These are phyloP conservation scores for Kalaharituber pfeilii DNA, from an alignment of 2,329 filamentous ascomycete species.

Conservation along the genomic window DNA sequence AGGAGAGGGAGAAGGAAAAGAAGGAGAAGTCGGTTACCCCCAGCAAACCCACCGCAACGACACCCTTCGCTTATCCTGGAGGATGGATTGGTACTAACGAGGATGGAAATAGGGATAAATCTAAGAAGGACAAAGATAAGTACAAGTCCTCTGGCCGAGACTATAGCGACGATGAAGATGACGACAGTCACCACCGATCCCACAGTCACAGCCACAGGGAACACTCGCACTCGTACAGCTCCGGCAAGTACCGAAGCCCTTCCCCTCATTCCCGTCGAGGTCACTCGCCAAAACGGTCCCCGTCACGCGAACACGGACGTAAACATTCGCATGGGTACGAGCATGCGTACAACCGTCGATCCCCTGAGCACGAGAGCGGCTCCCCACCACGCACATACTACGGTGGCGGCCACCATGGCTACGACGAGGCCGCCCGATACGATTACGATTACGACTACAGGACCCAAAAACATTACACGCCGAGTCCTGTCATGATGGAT, in stretches of 20 bases:
- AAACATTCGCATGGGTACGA: background rate
- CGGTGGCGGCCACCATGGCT: background rate
- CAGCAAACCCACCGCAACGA: background rate
- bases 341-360: background rate
- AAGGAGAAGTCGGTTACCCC: conserved; percentile 4
- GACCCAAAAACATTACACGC: no score
- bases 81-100: background rate
- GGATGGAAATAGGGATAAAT: conserved; percentile 5
- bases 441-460: background rate
- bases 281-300: conserved; percentile 30
- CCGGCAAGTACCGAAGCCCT: conserved; percentile 1
- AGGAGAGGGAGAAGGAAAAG: conserved; percentile 6
- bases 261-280: conserved; percentile 18
- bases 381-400: background rate
- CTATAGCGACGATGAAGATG: conserved; percentile 6
- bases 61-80: background rate
- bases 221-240: background rate
- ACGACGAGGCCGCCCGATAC: no score
- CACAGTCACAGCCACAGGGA: conserved; percentile 1
- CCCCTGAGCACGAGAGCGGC: background rate
- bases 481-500: background rate
- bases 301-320: conserved; percentile 24
- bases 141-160: conserved; percentile 5
- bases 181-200: background rate
- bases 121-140: conserved; percentile 7